Conservation (phyloP, 352 stramenopile genomes). For the Elongisporangium prolatum region DNA sequence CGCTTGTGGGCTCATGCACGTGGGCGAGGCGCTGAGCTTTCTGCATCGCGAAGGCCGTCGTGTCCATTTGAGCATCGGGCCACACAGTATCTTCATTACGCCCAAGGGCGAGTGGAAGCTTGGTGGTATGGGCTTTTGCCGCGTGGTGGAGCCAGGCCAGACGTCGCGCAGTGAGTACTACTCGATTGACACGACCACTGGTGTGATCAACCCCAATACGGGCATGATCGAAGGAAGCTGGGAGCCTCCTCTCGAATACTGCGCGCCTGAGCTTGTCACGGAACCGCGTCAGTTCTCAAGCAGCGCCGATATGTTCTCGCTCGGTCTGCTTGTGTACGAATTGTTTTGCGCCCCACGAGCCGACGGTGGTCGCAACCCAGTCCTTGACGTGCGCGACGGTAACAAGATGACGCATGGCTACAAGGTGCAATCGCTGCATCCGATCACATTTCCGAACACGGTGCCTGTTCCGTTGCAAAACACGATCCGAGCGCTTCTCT, state of each 20-base stretch:
- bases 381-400: constrained; percentile 78
- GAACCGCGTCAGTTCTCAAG: constrained; percentile 77
- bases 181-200: constrained; percentile 47
- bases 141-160: constrained; percentile 76
- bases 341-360: constrained; percentile 76
- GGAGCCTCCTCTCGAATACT: constrained; percentile 85
- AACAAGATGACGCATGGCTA: constrained; percentile 89
- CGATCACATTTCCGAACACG: constrained; percentile 71
- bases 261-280: constrained; percentile 78
- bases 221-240: constrained; percentile 58
- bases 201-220: constrained; percentile 42
- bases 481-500: constrained; percentile 75
- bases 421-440: constrained; percentile 87
- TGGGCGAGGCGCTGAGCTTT: constrained; percentile 88
- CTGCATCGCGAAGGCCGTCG: constrained; percentile 85
- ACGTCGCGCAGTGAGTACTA: constrained; percentile 85
- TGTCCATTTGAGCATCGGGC: constrained; percentile 81
- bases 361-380: constrained; percentile 73
- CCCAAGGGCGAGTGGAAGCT: constrained; percentile 91
- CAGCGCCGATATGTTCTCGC: constrained; percentile 84
- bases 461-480: constrained; percentile 82
- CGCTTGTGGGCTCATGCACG: constrained; percentile 82
- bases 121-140: constrained; percentile 86
- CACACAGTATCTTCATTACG: constrained; percentile 89
- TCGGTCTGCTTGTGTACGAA: constrained; percentile 82